Evolutionary conservation across 108 stramenopile species (phyloP).

Genomic region (Nitzschia sp.): DNA sequence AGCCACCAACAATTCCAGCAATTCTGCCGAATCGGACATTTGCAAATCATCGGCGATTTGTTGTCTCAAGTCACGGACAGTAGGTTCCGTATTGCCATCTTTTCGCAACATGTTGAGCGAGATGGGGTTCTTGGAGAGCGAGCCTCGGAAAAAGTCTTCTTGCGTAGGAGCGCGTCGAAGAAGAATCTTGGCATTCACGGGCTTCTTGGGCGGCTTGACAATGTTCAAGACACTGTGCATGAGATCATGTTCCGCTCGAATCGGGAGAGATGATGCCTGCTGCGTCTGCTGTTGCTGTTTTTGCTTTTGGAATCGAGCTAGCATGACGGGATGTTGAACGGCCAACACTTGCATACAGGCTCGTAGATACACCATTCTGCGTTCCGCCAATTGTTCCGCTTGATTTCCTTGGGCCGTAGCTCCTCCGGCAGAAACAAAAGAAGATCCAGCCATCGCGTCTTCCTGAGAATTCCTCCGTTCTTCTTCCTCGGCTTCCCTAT

Average conservation of each 20-base stretch:
- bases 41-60: constrained; percentile 82
- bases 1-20: constrained; percentile 79
- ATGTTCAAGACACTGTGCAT: constrained; percentile 59
- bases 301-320: background rate
- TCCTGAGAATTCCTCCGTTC: too few species aligned
- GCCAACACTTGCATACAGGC: constrained; percentile 67
- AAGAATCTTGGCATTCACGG: constrained; percentile 76
- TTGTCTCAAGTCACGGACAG: constrained; percentile 68
- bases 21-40: constrained; percentile 81
- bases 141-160: constrained; percentile 86
- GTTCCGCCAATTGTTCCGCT: constrained; percentile 19
- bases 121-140: constrained; percentile 73
- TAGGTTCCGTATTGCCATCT: constrained; percentile 51
- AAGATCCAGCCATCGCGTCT: background rate
- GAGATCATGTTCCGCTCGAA: constrained; percentile 49
- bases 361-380: constrained; percentile 45
- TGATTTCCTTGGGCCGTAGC: constrained; percentile 4
- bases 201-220: constrained; percentile 80
- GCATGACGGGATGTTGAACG: constrained; percentile 39
- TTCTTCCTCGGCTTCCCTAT: constrained; percentile 25
- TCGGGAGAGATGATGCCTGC: constrained; percentile 25
- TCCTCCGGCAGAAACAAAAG: too few species aligned
- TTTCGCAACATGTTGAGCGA: constrained; percentile 42
- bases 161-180: constrained; percentile 82
- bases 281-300: background rate